Conservation (phyloP, 2,329 filamentous ascomycete species). For the Claviceps sp. region DNA sequence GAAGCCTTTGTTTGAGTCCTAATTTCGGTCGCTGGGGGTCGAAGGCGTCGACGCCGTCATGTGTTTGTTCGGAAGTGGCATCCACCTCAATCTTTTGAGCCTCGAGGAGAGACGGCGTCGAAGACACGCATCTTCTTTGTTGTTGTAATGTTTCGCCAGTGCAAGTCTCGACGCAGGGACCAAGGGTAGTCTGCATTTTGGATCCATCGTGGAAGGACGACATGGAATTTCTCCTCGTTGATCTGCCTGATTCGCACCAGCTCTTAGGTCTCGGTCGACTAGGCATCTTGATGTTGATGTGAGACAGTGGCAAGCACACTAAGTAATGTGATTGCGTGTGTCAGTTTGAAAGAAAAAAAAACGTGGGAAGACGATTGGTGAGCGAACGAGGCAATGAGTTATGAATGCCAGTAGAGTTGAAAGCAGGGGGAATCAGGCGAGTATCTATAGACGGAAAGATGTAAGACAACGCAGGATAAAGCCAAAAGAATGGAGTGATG, state of each 20-base stretch:
- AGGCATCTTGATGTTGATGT: not conserved
- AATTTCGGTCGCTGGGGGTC: constrained; percentile 18
- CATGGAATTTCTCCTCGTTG: constrained; percentile 3
- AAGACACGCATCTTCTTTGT: not conserved
- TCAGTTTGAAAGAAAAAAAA: no score
- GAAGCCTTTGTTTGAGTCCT: constrained; percentile 29
- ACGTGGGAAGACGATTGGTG: not conserved
- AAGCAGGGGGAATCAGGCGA: not conserved
- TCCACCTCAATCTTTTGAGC: not conserved
- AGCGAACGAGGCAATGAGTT: not conserved
- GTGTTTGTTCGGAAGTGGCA: not conserved
- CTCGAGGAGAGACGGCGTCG: constrained; percentile 3
- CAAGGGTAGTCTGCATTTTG: not conserved
- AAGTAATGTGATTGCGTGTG: no score
- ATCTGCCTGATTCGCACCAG: constrained; percentile 2
- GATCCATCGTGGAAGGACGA: not conserved
- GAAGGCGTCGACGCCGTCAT: constrained; percentile 9
- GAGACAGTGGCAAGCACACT: not conserved
- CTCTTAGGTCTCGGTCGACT: not conserved
- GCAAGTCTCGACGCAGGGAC: not conserved
- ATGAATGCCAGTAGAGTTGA: no score
- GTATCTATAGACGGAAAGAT: not conserved
- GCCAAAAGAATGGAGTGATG: not conserved
- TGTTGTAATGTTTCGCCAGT: not conserved
- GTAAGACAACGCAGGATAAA: not conserved